These are phyloP conservation scores for Syzygium malaccense DNA, from an alignment of 441 rosid species.

Conservation along the genomic window DNA sequence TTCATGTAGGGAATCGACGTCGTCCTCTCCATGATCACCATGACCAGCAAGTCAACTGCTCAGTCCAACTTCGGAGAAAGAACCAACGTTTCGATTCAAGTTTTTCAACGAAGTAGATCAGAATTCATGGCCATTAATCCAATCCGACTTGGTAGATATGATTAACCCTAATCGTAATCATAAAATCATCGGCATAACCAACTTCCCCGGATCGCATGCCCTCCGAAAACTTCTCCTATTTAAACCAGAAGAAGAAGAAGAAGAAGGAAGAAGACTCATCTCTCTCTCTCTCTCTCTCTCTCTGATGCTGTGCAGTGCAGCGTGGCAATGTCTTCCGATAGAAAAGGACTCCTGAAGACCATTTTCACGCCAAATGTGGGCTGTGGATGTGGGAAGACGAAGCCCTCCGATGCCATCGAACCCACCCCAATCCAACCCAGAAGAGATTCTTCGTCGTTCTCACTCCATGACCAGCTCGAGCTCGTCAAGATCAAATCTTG, in stretches of 20 bases:
- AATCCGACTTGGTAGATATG: background rate
- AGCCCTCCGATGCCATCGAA: constrained; percentile 23
- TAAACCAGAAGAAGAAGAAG: background rate
- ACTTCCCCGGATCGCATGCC: background rate
- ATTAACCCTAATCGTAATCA: background rate
- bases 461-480: background rate
- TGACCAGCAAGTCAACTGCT: background rate
- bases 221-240: background rate
- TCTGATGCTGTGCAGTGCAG: background rate
- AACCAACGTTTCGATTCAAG: background rate
- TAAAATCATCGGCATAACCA: background rate
- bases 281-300: background rate
- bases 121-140: background rate
- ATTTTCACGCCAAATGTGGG: constrained; percentile 11
- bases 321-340: constrained; percentile 18
- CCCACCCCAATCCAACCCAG: constrained; percentile 12
- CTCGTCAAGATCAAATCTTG: background rate
- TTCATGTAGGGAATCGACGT: background rate
- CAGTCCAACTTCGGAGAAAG: background rate
- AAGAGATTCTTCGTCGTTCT: background rate
- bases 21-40: background rate
- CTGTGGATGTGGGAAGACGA: constrained; percentile 25
- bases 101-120: background rate
- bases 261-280: background rate
- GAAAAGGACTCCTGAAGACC: constrained; percentile 24